A percentile compares a stretch with the other conserved stretches of the same genome.
phyloP scores from a whole-genome alignment of 768 basidiomycete genomes.

The Trichaptum fuscoviolaceum region DNA sequence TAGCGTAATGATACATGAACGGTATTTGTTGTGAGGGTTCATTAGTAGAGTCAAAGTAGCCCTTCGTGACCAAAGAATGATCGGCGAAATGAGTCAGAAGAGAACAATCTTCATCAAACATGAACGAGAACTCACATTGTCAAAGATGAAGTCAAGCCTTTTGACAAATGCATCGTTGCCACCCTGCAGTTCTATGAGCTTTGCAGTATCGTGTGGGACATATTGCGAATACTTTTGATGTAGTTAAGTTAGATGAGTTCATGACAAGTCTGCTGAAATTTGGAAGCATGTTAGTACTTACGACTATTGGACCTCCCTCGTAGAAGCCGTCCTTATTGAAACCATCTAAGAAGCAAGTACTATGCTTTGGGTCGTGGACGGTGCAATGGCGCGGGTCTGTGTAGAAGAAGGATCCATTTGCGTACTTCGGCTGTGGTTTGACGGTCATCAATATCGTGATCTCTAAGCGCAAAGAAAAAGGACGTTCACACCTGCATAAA shows the following conservation, averaged over 20 bases:
- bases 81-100: slow-evolving; percentile 7
- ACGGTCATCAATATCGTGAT: not conserved
- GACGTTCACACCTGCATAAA: slow-evolving; percentile 42
- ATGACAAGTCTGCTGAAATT: slow-evolving; percentile 51
- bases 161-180: slow-evolving; percentile 45
- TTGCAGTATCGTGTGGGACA: slow-evolving; percentile 63
- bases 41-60: slow-evolving; percentile 59
- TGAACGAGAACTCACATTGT: slow-evolving; percentile 28
- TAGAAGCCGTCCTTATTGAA: slow-evolving; percentile 60
- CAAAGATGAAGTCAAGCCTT: slow-evolving; percentile 63
- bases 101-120: not conserved
- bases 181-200: slow-evolving; percentile 45
- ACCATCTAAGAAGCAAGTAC: slow-evolving; percentile 52
- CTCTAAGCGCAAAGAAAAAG: not conserved
- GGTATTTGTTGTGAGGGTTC: slow-evolving; percentile 61
- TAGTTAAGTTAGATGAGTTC: slow-evolving; percentile 9
- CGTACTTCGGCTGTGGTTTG: slow-evolving; percentile 29
- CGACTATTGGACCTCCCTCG: slow-evolving; percentile 27
- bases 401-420: slow-evolving; percentile 56
- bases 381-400: slow-evolving; percentile 57
- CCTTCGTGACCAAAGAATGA: slow-evolving; percentile 31
- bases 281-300: slow-evolving; percentile 27
- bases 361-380: slow-evolving; percentile 41
- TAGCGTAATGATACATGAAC: slow-evolving; percentile 65
- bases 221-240: slow-evolving; percentile 22